Conservation (phyloP, 1,139 yeast species). For the Candida albicans region DNA sequence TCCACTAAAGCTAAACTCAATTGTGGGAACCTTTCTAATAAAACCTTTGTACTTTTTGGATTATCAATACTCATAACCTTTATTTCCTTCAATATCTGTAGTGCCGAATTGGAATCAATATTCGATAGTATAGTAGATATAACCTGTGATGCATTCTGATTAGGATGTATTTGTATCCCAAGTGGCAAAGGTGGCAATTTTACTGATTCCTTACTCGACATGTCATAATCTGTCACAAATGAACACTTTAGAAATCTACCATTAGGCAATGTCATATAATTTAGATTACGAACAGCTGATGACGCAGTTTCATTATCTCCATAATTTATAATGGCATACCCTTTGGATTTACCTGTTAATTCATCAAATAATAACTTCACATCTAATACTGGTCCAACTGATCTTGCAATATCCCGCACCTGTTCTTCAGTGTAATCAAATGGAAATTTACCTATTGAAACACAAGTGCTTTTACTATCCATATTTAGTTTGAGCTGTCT, state of each 20-base stretch:
- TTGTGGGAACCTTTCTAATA: constrained; percentile 74
- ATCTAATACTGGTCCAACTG: constrained; percentile 85
- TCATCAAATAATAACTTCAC: constrained; percentile 81
- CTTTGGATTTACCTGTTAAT: constrained; percentile 87
- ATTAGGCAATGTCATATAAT: constrained; percentile 75
- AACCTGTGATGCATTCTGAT: constrained; percentile 58
- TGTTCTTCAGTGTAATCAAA: constrained; percentile 79
- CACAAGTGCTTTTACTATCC: constrained; percentile 26
- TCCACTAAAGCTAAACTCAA: constrained; percentile 82
- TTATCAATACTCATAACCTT: constrained; percentile 62
- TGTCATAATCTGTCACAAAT: constrained; percentile 50
- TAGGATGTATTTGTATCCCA: constrained; percentile 52
- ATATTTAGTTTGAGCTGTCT: constrained; percentile 8
- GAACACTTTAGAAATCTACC: constrained; percentile 69
- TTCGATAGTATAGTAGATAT: constrained; percentile 59
- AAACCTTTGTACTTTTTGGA: constrained; percentile 61
- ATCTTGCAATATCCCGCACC: constrained; percentile 70
- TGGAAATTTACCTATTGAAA: constrained; percentile 40
- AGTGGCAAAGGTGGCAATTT: constrained; percentile 47
- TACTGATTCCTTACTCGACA: constrained; percentile 18
- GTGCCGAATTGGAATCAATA: constrained; percentile 57
- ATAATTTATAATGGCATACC: constrained; percentile 85
- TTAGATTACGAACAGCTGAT: constrained; percentile 86
- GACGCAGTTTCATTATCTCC: constrained; percentile 78
- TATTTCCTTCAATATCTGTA: constrained; percentile 59